Percentiles rank a stretch among this genome's conserved stretches.
These are phyloP conservation scores for Pythium brachiatum DNA, from an alignment of 352 stramenopile genomes.

Conservation along the genomic window DNA sequence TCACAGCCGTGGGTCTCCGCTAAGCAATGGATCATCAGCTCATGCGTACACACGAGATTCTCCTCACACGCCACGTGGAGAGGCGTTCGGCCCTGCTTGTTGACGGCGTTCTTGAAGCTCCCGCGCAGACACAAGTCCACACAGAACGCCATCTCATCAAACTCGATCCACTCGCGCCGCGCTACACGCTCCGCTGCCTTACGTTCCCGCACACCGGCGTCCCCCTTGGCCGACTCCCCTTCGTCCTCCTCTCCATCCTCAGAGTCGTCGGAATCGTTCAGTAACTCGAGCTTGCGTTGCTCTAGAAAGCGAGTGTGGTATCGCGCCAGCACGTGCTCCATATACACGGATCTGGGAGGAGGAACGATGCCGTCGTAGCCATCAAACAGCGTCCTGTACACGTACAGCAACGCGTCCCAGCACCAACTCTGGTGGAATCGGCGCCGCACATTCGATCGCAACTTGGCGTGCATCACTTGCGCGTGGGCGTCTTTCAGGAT, in stretches of 20 bases:
- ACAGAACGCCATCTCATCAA: constrained; percentile 55
- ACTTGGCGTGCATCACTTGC: constrained; percentile 49
- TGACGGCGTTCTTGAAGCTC: constrained; percentile 60
- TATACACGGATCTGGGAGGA: constrained; percentile 1
- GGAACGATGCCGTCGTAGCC: constrained; percentile 10
- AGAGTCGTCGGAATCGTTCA: constrained; percentile 25
- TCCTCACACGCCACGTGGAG: constrained; percentile 78
- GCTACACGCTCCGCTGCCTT: constrained; percentile 14
- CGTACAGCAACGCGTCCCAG: constrained; percentile 46
- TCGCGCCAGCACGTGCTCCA: constrained; percentile 46
- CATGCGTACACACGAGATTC: constrained; percentile 79
- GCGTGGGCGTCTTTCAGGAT: constrained; percentile 43
- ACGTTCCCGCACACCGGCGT: constrained; percentile 26
- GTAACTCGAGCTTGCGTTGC: constrained; percentile 22
- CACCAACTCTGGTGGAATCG: constrained; percentile 66
- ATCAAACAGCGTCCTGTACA: constrained; percentile 38
- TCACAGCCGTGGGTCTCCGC: constrained; percentile 53
- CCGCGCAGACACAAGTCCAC: constrained; percentile 57
- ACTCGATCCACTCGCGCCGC: constrained; percentile 42
- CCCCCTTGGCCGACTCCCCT: constrained; percentile 27
- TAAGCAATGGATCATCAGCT: constrained; percentile 56
- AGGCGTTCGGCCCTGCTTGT: constrained; percentile 60
- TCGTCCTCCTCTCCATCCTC: constrained; percentile 28
- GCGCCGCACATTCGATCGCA: constrained; percentile 60
- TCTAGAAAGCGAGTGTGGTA: constrained; percentile 33